phyloP scores from a whole-genome alignment of 2,329 filamentous ascomycete genomes.

The Boeremia lycopersici region DNA sequence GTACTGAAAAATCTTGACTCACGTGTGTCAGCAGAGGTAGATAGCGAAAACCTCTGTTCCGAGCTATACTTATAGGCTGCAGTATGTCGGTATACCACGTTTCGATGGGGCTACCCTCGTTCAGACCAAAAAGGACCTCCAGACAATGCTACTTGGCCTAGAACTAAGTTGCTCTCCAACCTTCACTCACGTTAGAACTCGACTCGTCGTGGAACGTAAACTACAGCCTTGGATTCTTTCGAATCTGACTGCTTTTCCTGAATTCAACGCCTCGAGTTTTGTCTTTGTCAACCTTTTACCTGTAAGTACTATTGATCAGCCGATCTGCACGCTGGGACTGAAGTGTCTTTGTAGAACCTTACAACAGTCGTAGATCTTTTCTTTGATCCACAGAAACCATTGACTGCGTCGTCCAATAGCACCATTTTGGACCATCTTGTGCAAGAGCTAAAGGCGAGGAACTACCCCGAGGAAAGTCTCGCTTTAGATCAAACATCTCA shows the following conservation, averaged over 20 bases:
- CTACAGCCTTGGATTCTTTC: slow-evolving; percentile 19
- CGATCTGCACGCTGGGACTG: background rate
- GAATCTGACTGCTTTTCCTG: slow-evolving; percentile 7
- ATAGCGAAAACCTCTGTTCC: background rate
- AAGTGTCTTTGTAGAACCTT: background rate
- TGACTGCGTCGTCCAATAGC: background rate
- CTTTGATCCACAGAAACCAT: background rate
- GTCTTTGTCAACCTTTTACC: slow-evolving; percentile 21
- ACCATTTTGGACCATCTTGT: background rate
- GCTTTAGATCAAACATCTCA: background rate
- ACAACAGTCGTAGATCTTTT: background rate
- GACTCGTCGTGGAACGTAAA: slow-evolving; percentile 8
- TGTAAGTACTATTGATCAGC: slow-evolving; percentile 8
- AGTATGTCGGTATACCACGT: background rate
- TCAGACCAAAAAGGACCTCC: background rate
- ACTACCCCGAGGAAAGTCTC: background rate
- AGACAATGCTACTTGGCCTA: background rate
- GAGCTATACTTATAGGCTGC: background rate
- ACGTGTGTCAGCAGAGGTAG: background rate
- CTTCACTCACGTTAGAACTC: background rate
- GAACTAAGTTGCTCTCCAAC: background rate
- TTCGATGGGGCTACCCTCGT: background rate
- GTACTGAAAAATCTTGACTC: background rate
- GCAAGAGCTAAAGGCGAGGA: background rate
- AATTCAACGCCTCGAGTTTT: slow-evolving; percentile 7